Conservation (phyloP, 1,284 basidiomycete genomes). For the Boletus hoseneyae region DNA sequence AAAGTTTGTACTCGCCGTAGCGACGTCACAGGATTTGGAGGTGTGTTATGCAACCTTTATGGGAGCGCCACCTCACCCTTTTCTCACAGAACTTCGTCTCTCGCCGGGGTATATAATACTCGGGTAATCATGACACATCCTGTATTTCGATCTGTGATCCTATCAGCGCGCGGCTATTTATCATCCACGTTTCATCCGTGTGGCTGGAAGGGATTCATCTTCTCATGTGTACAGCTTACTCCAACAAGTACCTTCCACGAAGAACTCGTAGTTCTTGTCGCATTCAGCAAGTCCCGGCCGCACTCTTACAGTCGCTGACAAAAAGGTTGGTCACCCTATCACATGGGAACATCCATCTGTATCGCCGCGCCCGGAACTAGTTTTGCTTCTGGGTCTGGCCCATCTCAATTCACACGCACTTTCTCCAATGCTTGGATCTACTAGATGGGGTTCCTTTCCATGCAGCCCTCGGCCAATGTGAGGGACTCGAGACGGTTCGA, state of each 20-base stretch:
- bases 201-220: not conserved
- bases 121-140: not conserved
- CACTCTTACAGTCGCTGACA: not conserved
- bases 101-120: constrained; percentile 44
- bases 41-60: constrained; percentile 29
- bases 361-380: not conserved
- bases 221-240: not conserved
- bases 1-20: constrained; percentile 85
- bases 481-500: too few species aligned
- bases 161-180: not conserved
- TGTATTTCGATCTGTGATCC: not conserved
- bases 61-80: constrained; percentile 2
- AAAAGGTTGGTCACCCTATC: not conserved
- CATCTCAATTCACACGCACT: not conserved
- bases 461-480: too few species aligned
- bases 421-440: not conserved
- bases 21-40: constrained; percentile 77
- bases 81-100: constrained; percentile 49
- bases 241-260: not conserved
- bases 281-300: not conserved
- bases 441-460: too few species aligned
- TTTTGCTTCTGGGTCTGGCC: too few species aligned
- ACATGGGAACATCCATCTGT: not conserved
- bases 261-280: not conserved
- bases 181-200: not conserved